Evolutionary conservation across 2,329 filamentous ascomycete genomes (phyloP).

Genomic region (Fusarium metavorans): DNA sequence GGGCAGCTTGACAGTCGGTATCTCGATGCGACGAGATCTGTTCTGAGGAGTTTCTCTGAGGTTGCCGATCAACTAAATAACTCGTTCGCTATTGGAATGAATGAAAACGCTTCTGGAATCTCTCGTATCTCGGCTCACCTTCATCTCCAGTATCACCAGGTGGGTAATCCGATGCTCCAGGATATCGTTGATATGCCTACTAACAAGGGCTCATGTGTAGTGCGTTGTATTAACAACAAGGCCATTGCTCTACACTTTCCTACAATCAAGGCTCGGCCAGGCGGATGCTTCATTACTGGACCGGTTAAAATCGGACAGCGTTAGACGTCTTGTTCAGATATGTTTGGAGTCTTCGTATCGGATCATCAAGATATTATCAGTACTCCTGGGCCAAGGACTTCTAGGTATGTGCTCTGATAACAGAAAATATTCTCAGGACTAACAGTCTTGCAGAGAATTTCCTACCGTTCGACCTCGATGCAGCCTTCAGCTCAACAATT

Average conservation of each 20-base stretch:
- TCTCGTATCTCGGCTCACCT: background rate
- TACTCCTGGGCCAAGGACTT: background rate
- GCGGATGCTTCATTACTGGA: background rate
- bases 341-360: background rate
- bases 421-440: background rate
- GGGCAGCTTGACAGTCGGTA: background rate
- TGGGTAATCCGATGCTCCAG: background rate
- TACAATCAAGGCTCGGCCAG: background rate
- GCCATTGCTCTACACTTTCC: background rate
- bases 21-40: background rate
- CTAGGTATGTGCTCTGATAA: background rate
- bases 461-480: background rate
- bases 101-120: background rate
- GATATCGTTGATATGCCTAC: background rate
- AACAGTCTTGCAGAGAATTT: background rate
- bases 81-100: background rate
- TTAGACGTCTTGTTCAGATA: background rate
- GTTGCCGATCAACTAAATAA: background rate
- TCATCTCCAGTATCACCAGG: background rate
- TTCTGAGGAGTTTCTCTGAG: background rate
- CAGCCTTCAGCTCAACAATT: slow-evolving; percentile 43
- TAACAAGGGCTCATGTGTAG: background rate
- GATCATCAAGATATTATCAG: background rate
- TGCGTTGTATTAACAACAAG: background rate
- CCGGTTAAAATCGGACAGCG: background rate